Percentiles rank a stretch among this genome's conserved stretches.
These are phyloP conservation scores for Anthracocystis panici-leucophaei DNA, from an alignment of 1,284 basidiomycete genomes.

Conservation along the genomic window DNA sequence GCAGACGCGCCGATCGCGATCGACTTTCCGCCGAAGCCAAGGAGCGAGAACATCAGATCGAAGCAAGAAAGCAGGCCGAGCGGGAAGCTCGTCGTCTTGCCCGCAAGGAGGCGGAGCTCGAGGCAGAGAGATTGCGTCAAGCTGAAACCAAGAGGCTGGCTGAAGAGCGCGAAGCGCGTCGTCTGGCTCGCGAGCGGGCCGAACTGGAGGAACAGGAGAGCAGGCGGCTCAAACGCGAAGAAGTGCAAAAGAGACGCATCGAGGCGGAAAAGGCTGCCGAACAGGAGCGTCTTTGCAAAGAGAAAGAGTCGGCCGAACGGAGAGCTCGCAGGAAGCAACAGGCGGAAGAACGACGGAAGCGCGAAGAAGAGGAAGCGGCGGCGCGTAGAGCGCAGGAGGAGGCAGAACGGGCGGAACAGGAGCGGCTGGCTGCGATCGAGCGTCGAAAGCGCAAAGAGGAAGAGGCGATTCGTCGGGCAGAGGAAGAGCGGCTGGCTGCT, in stretches of 20 bases:
- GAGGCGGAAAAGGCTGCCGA: constrained; percentile 33
- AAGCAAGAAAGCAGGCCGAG: constrained; percentile 24
- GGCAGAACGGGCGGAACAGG: constrained; percentile 20
- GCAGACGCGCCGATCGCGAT: constrained; percentile 27
- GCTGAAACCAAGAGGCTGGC: constrained; percentile 11
- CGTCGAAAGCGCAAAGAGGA: constrained; percentile 14
- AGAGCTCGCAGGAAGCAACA: constrained; percentile 20
- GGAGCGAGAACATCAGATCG: constrained; percentile 11
- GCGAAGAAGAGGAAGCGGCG: constrained; percentile 13
- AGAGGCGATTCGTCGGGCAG: constrained; percentile 27
- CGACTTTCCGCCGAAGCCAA: constrained; percentile 13
- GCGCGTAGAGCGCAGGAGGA: constrained; percentile 12
- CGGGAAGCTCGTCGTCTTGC: constrained; percentile 29
- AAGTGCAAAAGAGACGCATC: constrained; percentile 25
- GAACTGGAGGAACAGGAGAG: constrained; percentile 25
- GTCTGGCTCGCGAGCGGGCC: constrained; percentile 25
- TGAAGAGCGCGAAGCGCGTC: constrained; percentile 28
- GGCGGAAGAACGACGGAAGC: constrained; percentile 29
- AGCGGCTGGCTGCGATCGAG: constrained; percentile 15
- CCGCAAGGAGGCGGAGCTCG: constrained; percentile 18
- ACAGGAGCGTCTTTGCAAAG: constrained; percentile 16
- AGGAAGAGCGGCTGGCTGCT: constrained; percentile 41
- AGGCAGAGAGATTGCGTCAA: constrained; percentile 6
- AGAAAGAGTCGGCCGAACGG: constrained; percentile 39
- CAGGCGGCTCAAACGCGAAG: constrained; percentile 17